Evolutionary conservation across 2,329 filamentous ascomycete species (phyloP).

Genomic region (Phialophora expanda): DNA sequence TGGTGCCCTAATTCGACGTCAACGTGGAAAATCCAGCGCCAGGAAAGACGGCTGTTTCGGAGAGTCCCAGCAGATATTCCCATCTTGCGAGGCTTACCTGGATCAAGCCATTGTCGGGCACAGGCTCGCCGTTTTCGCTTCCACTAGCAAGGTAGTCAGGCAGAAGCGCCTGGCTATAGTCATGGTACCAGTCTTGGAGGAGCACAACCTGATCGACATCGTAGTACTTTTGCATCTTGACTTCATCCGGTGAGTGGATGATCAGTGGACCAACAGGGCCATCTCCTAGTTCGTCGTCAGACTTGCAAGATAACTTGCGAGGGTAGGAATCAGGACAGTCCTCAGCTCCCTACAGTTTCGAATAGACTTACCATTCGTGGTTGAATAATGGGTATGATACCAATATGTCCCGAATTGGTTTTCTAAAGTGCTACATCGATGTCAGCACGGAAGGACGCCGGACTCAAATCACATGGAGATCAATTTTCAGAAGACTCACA

Average conservation of each 20-base stretch:
- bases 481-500: conserved; percentile 44
- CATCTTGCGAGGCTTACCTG: conserved; percentile 43
- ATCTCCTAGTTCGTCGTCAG: conserved; percentile 48
- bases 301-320: background rate
- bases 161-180: conserved; percentile 19
- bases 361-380: conserved; percentile 61
- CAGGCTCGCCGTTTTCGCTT: conserved; percentile 66
- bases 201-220: conserved; percentile 68
- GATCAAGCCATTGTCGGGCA: conserved; percentile 68
- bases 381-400: conserved; percentile 71
- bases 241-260: conserved; percentile 63
- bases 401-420: conserved; percentile 62
- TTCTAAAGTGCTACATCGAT: conserved; percentile 52
- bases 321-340: no score
- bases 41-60: background rate
- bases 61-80: background rate
- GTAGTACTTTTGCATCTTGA: conserved; percentile 56
- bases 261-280: conserved; percentile 70
- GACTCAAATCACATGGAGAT: background rate
- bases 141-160: conserved; percentile 55
- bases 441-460: background rate
- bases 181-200: conserved; percentile 74
- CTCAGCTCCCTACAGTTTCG: background rate
- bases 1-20: conserved; percentile 58
- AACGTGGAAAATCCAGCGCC: background rate